Evolutionary conservation across 306 rosid species (phyloP).

Genomic region (Prunus kanzakura): DNA sequence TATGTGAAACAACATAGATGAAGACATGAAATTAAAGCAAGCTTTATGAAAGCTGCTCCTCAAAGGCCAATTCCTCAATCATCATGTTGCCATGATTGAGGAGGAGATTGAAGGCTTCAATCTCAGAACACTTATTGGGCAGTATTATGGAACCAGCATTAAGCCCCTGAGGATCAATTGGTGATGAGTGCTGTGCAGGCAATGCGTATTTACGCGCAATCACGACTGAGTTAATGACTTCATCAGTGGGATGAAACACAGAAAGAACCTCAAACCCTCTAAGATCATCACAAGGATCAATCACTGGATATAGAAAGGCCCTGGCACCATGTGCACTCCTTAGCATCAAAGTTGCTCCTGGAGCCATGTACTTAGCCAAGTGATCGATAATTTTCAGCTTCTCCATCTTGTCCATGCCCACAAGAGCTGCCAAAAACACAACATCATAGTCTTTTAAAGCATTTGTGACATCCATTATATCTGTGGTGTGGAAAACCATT

Average conservation of each 20-base stretch:
- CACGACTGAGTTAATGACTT: slow-evolving; percentile 72
- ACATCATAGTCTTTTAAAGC: slow-evolving; percentile 57
- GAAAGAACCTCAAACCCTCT: slow-evolving; percentile 71
- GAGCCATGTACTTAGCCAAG: slow-evolving; percentile 61
- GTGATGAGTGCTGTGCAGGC: slow-evolving; percentile 22
- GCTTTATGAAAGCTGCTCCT: slow-evolving; percentile 35
- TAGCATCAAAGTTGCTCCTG: slow-evolving; percentile 64
- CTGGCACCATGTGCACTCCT: slow-evolving; percentile 94
- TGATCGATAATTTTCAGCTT: slow-evolving; percentile 55
- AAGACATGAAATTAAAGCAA: background rate
- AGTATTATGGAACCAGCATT: slow-evolving; percentile 19
- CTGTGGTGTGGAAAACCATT: slow-evolving; percentile 61
- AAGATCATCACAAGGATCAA: slow-evolving; percentile 64
- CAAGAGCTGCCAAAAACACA: slow-evolving; percentile 83
- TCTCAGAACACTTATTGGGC: slow-evolving; percentile 61
- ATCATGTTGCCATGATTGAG: slow-evolving; percentile 44
- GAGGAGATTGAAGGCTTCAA: slow-evolving; percentile 54
- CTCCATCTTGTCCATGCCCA: slow-evolving; percentile 73
- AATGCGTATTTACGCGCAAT: slow-evolving; percentile 52
- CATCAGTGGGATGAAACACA: slow-evolving; percentile 77
- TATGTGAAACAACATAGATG: slow-evolving; percentile 3
- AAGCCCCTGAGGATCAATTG: slow-evolving; percentile 31
- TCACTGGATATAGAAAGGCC: slow-evolving; percentile 80
- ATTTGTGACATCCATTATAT: slow-evolving; percentile 49
- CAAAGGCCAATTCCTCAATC: slow-evolving; percentile 59